Evolutionary conservation across 2,329 filamentous ascomycete genomes (phyloP).

Genomic region (Fusarium burgessii): DNA sequence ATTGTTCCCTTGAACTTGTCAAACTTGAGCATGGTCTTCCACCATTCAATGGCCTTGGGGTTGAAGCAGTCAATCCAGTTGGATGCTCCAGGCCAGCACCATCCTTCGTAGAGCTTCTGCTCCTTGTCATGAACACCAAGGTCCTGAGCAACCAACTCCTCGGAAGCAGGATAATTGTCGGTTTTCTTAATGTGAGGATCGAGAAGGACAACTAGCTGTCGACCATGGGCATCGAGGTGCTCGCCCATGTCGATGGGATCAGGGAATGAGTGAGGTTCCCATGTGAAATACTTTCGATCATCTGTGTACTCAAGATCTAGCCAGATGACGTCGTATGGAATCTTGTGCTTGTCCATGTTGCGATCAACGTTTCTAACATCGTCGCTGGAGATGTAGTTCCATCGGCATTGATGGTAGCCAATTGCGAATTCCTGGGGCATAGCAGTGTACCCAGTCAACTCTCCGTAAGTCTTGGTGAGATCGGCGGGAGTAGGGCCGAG

Average conservation of each 20-base stretch:
- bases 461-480: conserved; percentile 83
- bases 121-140: conserved; percentile 92
- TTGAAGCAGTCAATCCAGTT: conserved; percentile 98
- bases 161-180: conserved; percentile 78
- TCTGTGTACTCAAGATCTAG: conserved; percentile 98
- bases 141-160: conserved; percentile 86
- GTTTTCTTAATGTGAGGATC: conserved; percentile 98
- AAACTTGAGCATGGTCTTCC: conserved; percentile 89
- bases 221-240: conserved; percentile 84
- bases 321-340: conserved; percentile 99
- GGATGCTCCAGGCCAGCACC: conserved; percentile 98
- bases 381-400: conserved; percentile 98
- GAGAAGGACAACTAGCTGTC: conserved; percentile 94
- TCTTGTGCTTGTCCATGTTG: conserved; percentile 94
- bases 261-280: conserved; percentile 89
- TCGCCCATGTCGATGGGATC: conserved; percentile 90
- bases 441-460: conserved; percentile 91
- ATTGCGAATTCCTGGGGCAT: conserved; percentile 93
- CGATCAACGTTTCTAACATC: conserved; percentile 97
- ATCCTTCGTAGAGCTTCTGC: conserved; percentile 88
- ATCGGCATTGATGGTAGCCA: conserved; percentile 96
- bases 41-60: conserved; percentile 91
- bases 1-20: conserved; percentile 87
- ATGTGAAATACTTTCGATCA: conserved; percentile 98
- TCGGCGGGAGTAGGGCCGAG: conserved; percentile 88